phyloP scores from a whole-genome alignment of 1,284 basidiomycete genomes.

The Moniliella sp. region DNA sequence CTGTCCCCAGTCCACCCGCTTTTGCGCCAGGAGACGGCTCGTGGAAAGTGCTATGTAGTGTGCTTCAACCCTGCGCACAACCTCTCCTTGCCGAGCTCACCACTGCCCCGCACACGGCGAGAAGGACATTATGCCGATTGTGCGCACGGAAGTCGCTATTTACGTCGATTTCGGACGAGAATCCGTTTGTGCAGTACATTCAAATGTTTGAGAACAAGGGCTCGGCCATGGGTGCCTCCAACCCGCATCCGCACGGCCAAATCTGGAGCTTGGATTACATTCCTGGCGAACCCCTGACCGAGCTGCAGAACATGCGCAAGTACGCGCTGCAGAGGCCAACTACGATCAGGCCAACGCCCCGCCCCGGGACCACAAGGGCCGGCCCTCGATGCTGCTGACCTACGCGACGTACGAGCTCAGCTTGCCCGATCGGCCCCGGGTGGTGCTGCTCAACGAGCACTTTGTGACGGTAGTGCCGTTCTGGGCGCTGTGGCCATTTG shows the following conservation, averaged over 20 bases:
- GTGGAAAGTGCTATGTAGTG: constrained; percentile 70
- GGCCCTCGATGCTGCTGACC: constrained; percentile 59
- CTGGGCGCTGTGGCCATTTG: constrained; percentile 93
- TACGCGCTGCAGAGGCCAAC: constrained; percentile 14
- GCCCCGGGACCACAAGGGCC: constrained; percentile 43
- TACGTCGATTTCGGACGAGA: constrained; percentile 18
- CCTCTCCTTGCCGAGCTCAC: constrained; percentile 61
- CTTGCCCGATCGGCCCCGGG: constrained; percentile 40
- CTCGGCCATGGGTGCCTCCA: constrained; percentile 82
- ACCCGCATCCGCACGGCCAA: constrained; percentile 86
- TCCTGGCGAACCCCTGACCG: constrained; percentile 20
- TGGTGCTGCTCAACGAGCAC: constrained; percentile 51
- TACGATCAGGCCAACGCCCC: constrained; percentile 25
- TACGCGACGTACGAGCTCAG: constrained; percentile 55
- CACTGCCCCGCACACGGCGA: constrained; percentile 24
- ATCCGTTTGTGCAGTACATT: constrained; percentile 28
- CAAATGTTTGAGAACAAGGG: constrained; percentile 61
- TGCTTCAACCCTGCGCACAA: constrained; percentile 76
- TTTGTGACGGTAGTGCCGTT: constrained; percentile 77
- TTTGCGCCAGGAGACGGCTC: constrained; percentile 38
- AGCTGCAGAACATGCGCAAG: constrained; percentile 10
- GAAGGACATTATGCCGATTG: constrained; percentile 49
- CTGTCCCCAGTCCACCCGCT: constrained; percentile 32
- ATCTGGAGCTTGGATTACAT: constrained; percentile 47
- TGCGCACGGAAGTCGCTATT: constrained; percentile 45